These are phyloP conservation scores for Lantana camara DNA, from an alignment of 257 asterid species.

Conservation along the genomic window DNA sequence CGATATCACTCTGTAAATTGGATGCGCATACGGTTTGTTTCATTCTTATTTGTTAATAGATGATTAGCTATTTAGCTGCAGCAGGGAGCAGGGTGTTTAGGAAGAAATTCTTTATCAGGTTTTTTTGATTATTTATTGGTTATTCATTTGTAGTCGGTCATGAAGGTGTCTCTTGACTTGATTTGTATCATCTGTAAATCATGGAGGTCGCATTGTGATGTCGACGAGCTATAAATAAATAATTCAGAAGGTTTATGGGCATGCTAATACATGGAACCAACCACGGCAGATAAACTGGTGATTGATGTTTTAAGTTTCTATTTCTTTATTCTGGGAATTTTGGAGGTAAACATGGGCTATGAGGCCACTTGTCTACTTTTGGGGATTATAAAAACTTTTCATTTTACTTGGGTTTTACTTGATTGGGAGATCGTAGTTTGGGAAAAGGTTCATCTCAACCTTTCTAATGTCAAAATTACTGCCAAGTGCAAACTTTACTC, in stretches of 20 bases:
- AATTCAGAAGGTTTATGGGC: too few relatives aligned
- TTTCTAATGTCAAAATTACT: too few relatives aligned
- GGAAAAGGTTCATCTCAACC: too few relatives aligned
- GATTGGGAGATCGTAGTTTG: too few relatives aligned
- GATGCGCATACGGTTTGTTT: conserved; percentile 23
- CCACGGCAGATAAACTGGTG: conserved; percentile 28
- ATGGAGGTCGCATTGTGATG: conserved; percentile 27
- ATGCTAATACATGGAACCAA: too few relatives aligned
- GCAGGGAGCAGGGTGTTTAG: conserved; percentile 34
- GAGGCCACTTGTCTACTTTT: too few relatives aligned
- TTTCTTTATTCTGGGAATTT: too few relatives aligned
- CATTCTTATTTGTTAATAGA: conserved; percentile 27
- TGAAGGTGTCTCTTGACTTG: conserved; percentile 28
- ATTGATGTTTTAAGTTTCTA: too few relatives aligned
- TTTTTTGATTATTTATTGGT: conserved; percentile 33
- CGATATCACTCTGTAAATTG: conserved; percentile 36
- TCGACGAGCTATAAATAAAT: conserved; percentile 24
- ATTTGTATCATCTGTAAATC: conserved; percentile 41
- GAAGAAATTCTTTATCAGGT: conserved; percentile 46
- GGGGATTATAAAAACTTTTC: too few relatives aligned
- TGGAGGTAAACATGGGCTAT: too few relatives aligned
- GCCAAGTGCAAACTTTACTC: too few relatives aligned
- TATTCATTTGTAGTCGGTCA: conserved; percentile 51
- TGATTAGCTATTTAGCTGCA: conserved; percentile 16
- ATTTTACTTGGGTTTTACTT: too few relatives aligned